Percentiles rank a stretch among this genome's conserved stretches.
Conservation (phyloP, 495 filamentous ascomycete species). For the Podospora bellae-mahoneyi region DNA sequence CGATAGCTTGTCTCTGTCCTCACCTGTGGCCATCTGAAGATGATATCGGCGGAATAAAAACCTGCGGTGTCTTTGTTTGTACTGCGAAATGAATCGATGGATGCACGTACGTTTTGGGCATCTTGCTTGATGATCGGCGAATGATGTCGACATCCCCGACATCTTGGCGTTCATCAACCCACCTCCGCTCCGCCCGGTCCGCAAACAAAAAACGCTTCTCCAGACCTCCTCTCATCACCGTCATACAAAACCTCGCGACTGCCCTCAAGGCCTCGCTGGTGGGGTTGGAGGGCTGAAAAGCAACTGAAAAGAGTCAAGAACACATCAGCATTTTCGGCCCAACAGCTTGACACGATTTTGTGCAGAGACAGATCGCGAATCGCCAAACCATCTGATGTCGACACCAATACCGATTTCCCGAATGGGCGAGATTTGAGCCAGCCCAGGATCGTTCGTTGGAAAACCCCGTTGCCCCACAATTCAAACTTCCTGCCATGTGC, state of each 20-base stretch:
- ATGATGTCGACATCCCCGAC: conserved; percentile 13
- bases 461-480: conserved; percentile 3
- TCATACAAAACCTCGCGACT: neutral
- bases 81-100: neutral
- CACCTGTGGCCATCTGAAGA: neutral
- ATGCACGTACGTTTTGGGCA: neutral
- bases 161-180: conserved; percentile 5
- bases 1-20: neutral
- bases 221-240: neutral
- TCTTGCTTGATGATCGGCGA: conserved; percentile 5
- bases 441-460: conserved; percentile 3
- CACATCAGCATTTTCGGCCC: neutral
- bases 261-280: neutral
- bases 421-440: conserved; percentile 4
- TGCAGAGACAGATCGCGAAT: neutral
- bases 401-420: conserved; percentile 1
- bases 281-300: neutral
- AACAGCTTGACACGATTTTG: neutral
- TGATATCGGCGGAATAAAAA: neutral
- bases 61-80: neutral
- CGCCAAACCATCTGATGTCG: neutral
- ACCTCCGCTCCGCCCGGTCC: conserved; percentile 9
- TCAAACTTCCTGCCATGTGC: conserved; percentile 5
- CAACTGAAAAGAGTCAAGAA: neutral
- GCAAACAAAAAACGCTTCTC: conserved; percentile 1